Evolutionary conservation across 148 eudicot genomes (phyloP), one percentile per base, ranked within the genome.

Genomic region (Dysphania ambrosioides): DNA sequence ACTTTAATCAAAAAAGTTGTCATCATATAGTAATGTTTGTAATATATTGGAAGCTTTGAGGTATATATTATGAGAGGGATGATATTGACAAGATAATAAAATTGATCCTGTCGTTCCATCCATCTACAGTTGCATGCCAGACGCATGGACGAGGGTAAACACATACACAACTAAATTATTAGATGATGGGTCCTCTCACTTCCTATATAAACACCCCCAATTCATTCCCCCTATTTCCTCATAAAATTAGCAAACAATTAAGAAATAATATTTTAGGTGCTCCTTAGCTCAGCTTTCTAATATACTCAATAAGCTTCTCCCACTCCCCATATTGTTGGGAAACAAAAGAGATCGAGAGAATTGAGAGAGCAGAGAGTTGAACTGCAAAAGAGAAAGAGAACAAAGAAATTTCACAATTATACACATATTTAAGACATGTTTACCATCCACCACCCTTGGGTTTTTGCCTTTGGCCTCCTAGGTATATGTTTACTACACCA

Each of bases 391-490:
- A 59, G 8, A n/a, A 65, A 53, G 1, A 9, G 35, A 30, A 44
- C 44, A 51, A 23, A 16, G 16, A 23, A 9, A 32, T 21, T 70
- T 63, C 41, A 16, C 1, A 19, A 49, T 70, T 11, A 27, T 30
- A 40, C 36, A 21, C 21, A 56, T 31, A 59, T 32, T 41, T 21
- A 62, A 55, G 49, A 27, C 62, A 76, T 78, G 81, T 3, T 78
- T 65, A 59, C 81, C 42, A 72, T 81, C 57, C 82, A 83, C 65
- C 82, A 79, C 21, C 86, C 86, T 29, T 85, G 83, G 86, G 87
- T 89, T 65, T 85, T 88, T 75, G 87, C 76, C 60, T 90, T 88
- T 77, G 97, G 97, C 76, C 81, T 92, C 60, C 80, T 92, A 71
- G 97, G 97, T 92, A 88, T 70, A 36, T 26, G 3, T 34, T 44